Percentiles rank a stretch among this genome's conserved stretches.
These are phyloP conservation scores for Vigna nakashimae DNA, from an alignment of 306 rosid genomes.

Conservation along the genomic window DNA sequence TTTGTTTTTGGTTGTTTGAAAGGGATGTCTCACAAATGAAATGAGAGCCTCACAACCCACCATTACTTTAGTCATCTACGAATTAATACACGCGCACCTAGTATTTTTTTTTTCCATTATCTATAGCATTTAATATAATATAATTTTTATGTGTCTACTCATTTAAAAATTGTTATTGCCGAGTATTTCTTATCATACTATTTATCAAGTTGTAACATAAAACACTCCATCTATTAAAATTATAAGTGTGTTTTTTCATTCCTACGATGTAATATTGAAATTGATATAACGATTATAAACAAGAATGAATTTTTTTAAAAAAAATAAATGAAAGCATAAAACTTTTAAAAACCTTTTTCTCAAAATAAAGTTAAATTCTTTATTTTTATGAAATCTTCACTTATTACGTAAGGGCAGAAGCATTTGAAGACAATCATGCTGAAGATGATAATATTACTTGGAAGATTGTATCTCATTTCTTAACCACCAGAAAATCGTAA, in stretches of 20 bases:
- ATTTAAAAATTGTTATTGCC: not conserved
- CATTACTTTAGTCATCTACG: not conserved
- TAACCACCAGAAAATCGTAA: conserved; percentile 7
- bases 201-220: not conserved
- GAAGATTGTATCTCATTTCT: conserved; percentile 22
- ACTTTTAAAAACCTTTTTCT: not conserved
- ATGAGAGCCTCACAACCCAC: conserved; percentile 7
- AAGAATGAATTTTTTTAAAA: not conserved
- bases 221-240: not conserved
- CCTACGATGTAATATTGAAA: not conserved
- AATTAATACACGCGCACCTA: not conserved
- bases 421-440: no score
- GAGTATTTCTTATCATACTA: not conserved
- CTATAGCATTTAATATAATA: not conserved
- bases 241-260: not conserved
- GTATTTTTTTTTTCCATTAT: not conserved
- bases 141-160: not conserved
- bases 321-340: not conserved
- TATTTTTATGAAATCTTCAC: not conserved
- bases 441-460: no score
- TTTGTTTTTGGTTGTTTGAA: conserved; percentile 2
- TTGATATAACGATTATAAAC: not conserved
- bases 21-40: conserved; percentile 22
- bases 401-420: no score
- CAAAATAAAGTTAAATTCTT: no score